Conservation (phyloP, 768 basidiomycete genomes). For the Glaciozyma martinii region DNA sequence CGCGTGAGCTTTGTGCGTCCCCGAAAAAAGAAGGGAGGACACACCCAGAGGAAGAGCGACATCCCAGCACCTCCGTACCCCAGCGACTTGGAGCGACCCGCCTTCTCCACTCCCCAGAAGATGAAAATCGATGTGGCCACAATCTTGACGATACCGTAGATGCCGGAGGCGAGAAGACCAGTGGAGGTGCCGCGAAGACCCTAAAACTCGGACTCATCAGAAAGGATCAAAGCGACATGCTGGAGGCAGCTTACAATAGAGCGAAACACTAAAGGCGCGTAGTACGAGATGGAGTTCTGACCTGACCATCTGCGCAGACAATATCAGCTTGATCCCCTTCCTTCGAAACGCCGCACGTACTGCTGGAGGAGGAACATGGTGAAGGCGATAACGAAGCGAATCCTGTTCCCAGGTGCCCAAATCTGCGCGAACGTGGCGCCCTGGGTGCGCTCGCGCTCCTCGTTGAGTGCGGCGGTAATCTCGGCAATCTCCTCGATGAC, state of each 20-base stretch:
- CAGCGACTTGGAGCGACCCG: conserved; percentile 48
- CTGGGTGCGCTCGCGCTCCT: conserved; percentile 58
- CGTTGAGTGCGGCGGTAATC: conserved; percentile 67
- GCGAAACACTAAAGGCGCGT: background rate
- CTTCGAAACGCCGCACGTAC: background rate
- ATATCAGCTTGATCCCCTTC: background rate
- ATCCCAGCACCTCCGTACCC: background rate
- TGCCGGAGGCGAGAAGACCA: conserved; percentile 39
- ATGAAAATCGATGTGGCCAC: conserved; percentile 41
- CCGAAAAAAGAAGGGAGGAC: background rate
- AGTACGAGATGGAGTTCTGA: background rate
- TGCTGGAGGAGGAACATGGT: conserved; percentile 42
- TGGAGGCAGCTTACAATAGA: no score
- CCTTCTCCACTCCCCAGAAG: conserved; percentile 39
- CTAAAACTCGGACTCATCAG: background rate
- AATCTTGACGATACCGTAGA: conserved; percentile 44
- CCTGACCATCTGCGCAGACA: background rate
- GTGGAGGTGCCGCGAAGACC: background rate
- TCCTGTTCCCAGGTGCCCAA: conserved; percentile 60
- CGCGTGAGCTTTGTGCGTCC: no score
- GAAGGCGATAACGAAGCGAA: conserved; percentile 77
- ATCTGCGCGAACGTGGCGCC: conserved; percentile 62
- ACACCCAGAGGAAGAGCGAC: background rate
- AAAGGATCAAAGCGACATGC: no score
- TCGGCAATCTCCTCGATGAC: conserved; percentile 46